Base-by-base conservation (phyloP, 179 eudicot genomes). In the Corrigiola litoralis region DNA sequence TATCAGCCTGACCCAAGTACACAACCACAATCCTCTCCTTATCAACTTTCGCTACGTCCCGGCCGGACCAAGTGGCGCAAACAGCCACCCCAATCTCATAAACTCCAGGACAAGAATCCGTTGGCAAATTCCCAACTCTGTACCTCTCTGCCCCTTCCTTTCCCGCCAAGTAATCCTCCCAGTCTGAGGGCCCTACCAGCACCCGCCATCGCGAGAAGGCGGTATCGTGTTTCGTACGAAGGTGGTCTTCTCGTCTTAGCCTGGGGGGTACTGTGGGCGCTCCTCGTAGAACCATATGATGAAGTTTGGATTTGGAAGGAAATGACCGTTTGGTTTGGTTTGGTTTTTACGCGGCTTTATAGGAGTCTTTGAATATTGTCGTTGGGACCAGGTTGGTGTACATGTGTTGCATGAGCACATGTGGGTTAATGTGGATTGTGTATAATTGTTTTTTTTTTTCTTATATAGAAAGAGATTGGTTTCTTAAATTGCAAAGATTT, bases 1-100 rank as follows among this genome's bases (percentile, higher is more conserved):
- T 90, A 47, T 90, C 95, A 59, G 98, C 85, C 61, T 92, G 88
- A 23, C 98, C 98, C 64, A 90, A 69, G 65, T 92, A 92, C 31
- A 90, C 94, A 53, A 86, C 84, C 62, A 90, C 74, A 44, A 90
- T 69, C 45, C 42, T 62, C 24, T 75, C 73, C 1, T 79, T 47
- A 16, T 80, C 84, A 46, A 83, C 72, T 65, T 79, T 82, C 28
- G 74, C 61, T 20, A 71, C 63, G 3, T 70, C 81, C 8, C 77
- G 85, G 41, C 84, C 85, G 34, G 84, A 73, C 16, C 11, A 38
- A 1, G 77, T 46, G 12, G 5, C 52, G 17, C 66, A 70, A 28
- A 80, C 73, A 18, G 73, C 82, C 29, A 87, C 77, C 13, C 92
- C 98, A 5, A 92, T 87, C 75, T 92, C 98, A 64, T 92, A 92